A percentile compares a stretch with the other conserved stretches of the same genome.
Evolutionary conservation across 805 yeast species (phyloP).

Genomic region (Metschnikowia sp.): DNA sequence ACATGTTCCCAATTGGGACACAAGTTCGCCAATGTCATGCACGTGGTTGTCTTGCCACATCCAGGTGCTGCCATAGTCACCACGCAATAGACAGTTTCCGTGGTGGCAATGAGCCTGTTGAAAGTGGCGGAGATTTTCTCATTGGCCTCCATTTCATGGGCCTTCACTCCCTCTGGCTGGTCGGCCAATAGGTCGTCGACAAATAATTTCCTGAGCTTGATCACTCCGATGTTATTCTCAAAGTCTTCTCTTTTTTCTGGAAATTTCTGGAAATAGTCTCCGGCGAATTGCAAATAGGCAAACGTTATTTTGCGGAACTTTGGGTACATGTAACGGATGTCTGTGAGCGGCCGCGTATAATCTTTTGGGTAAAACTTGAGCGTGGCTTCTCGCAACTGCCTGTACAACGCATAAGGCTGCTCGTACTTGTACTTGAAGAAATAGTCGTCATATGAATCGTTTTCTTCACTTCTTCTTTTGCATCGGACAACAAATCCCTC

Average conservation of each 20-base stretch:
- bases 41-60: constrained; percentile 89
- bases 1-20: constrained; percentile 67
- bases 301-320: constrained; percentile 58
- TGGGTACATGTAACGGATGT: constrained; percentile 28
- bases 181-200: constrained; percentile 45
- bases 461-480: constrained; percentile 20
- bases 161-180: constrained; percentile 53
- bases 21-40: constrained; percentile 53
- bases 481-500: constrained; percentile 95
- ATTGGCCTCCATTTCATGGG: constrained; percentile 46
- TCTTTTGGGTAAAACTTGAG: constrained; percentile 46
- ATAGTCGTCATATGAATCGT: constrained; percentile 38
- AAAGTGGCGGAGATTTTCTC: constrained; percentile 18
- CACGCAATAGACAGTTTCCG: constrained; percentile 48
- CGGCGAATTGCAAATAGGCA: constrained; percentile 66
- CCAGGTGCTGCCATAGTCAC: constrained; percentile 89
- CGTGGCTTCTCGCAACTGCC: constrained; percentile 89
- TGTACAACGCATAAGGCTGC: constrained; percentile 87
- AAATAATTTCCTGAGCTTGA: constrained; percentile 66
- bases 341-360: constrained; percentile 20
- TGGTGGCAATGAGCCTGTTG: constrained; percentile 17
- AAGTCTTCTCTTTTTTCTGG: constrained; percentile 46
- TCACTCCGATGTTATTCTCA: constrained; percentile 63
- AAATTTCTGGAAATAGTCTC: constrained; percentile 49
- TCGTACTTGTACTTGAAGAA: constrained; percentile 94